Percentiles rank a stretch among this genome's conserved stretches.
Evolutionary conservation across 148 eudicot genomes (phyloP).

Genomic region (Linanthus parryae): DNA sequence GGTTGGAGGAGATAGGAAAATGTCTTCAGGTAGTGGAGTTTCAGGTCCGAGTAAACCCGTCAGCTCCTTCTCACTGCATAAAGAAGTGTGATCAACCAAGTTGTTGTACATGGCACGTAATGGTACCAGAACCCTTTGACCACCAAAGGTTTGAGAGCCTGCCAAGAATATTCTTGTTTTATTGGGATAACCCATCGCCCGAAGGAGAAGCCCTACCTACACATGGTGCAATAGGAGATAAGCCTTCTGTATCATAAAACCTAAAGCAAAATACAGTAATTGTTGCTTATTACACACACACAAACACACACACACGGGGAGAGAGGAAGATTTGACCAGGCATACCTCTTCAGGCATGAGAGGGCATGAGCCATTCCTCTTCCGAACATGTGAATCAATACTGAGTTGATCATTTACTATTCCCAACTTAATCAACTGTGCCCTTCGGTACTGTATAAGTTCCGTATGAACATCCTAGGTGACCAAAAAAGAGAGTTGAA

Average conservation of each 20-base stretch:
- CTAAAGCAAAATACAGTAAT: no score
- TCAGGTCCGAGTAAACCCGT: slow-evolving; percentile 60
- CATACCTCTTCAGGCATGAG: slow-evolving; percentile 93
- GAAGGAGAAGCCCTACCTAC: slow-evolving; percentile 86
- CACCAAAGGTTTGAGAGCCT: slow-evolving; percentile 87
- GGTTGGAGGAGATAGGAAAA: slow-evolving; percentile 35
- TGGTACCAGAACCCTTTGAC: slow-evolving; percentile 80
- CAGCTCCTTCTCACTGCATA: slow-evolving; percentile 72
- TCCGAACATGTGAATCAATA: slow-evolving; percentile 68
- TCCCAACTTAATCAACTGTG: slow-evolving; percentile 73
- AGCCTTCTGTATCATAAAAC: no score
- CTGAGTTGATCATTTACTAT: slow-evolving; percentile 50
- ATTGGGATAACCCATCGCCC: slow-evolving; percentile 86
- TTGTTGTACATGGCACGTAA: slow-evolving; percentile 80
- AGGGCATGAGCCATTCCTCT: slow-evolving; percentile 72
- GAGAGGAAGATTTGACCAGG: no score
- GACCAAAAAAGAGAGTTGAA: slow-evolving; percentile 7
- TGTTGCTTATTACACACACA: no score
- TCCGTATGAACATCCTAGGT: slow-evolving; percentile 80
- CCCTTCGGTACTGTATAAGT: slow-evolving; percentile 72
- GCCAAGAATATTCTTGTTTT: slow-evolving; percentile 77
- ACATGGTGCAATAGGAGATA: slow-evolving; percentile 10
- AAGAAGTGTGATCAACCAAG: slow-evolving; percentile 74
- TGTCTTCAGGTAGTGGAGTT: slow-evolving; percentile 37
- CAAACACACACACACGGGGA: no score